Evolutionary conservation across 495 filamentous ascomycete genomes (phyloP).

Genomic region (Barbatosphaeria neglecta): DNA sequence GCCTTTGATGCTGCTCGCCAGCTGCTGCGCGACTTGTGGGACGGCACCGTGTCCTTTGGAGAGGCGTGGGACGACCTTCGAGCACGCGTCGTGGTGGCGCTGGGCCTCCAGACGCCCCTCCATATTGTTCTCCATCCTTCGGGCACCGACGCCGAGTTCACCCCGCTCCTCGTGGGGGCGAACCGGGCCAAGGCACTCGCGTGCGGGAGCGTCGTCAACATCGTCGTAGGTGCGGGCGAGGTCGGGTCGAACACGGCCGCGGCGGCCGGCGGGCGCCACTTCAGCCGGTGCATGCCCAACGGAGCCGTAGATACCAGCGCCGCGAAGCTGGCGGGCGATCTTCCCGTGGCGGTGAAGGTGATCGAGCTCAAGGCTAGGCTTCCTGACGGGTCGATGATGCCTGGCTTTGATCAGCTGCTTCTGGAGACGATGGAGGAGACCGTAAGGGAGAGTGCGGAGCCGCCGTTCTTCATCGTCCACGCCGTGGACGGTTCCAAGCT

Average conservation of each 20-base stretch:
- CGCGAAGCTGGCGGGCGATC: background rate
- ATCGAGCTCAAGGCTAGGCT: background rate
- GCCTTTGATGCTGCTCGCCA: background rate
- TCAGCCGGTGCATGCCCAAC: background rate
- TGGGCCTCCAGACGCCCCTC: background rate
- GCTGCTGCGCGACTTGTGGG: background rate
- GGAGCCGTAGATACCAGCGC: background rate
- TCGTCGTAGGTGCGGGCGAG: background rate
- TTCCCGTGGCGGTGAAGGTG: background rate
- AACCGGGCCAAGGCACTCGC: background rate
- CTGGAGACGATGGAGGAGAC: background rate
- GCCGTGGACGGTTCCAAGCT: background rate
- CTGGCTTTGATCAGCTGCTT: background rate
- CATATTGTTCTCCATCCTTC: background rate
- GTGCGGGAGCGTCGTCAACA: background rate
- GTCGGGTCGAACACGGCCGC: background rate
- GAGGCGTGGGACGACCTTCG: background rate
- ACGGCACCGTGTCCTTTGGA: background rate
- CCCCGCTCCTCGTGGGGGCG: background rate
- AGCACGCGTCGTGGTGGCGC: background rate
- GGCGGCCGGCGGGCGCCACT: background rate
- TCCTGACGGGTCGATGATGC: background rate
- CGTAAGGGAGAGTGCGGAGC: too few relatives aligned
- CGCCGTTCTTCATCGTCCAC: background rate
- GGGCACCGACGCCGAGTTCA: constrained; percentile 1